Base-by-base conservation (phyloP, 1,284 basidiomycete genomes). In the Phlebopus sp. region DNA sequence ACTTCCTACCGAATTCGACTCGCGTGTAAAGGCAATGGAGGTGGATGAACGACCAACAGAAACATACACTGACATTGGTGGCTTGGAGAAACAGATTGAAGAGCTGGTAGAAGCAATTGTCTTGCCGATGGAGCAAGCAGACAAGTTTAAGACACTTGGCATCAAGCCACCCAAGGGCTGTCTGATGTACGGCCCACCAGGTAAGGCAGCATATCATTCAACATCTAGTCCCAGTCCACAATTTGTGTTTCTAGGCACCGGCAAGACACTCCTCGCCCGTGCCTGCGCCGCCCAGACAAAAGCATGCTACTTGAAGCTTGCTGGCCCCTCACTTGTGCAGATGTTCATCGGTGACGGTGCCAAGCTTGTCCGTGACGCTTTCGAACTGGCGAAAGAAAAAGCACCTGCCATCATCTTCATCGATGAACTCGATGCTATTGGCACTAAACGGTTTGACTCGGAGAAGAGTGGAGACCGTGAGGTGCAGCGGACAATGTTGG, bases 341-440 rank as follows among this genome's bases (percentile, higher is more conserved):
- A 99, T 98, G 79, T 99, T 98, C 67, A 97, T 99, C 49, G 96
- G 96, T 59, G 96, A 99, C 69, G 97, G 97, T 59, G 96, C 96
- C 19, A 85, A 97, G 56, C 92, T 99, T 78, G 95, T 99, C 14
- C 86, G 96, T 53, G 96, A 99, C 69, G 81, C 97, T 39, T 99
- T 99, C 69, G 96, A 97, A 60, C 89, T 99, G 75, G 96, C 96
- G 36, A 86, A 97, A 59, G 86, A 90, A 64, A 98, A 98, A 71
- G 97, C 97, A 58, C 95, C 96, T 14, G 97, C 96, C 59, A 98
- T 99, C 66, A 98, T 99, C 70, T 99, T 99, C 75, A 98, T 99
- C 59, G 96, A 99, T 63, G 97, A 98, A 69, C 79, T 97, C 52
- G 92, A 97, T 61, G 94, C 96, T 14, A 94, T 99, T 58, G 96